phyloP scores from a whole-genome alignment of 306 rosid genomes.

The Aeschynomene evenia region DNA sequence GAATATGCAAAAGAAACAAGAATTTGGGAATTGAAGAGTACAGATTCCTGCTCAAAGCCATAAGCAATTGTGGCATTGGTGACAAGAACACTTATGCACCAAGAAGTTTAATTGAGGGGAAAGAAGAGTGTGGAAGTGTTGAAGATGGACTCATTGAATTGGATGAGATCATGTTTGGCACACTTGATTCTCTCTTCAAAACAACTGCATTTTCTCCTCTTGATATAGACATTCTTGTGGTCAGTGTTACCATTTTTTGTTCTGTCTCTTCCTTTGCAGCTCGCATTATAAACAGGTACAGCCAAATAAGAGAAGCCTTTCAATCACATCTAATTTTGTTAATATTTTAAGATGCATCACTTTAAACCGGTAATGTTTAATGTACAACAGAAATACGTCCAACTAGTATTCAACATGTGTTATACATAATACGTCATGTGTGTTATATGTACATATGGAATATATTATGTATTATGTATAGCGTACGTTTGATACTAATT shows the following conservation, averaged over 20 bases:
- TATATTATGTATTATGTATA: too few relatives aligned
- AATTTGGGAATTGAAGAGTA: slow-evolving; percentile 49
- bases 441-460: too few relatives aligned
- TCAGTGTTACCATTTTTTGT: slow-evolving; percentile 54
- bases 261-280: slow-evolving; percentile 53
- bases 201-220: slow-evolving; percentile 40
- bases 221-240: slow-evolving; percentile 53
- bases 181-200: slow-evolving; percentile 52
- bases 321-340: too few relatives aligned
- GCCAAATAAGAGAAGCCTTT: too few relatives aligned
- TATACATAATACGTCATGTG: too few relatives aligned
- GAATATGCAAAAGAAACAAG: slow-evolving; percentile 38
- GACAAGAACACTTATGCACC: slow-evolving; percentile 63
- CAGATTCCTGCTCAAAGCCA: slow-evolving; percentile 44
- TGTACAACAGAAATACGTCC: too few relatives aligned
- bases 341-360: too few relatives aligned
- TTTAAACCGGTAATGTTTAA: too few relatives aligned
- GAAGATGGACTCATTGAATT: slow-evolving; percentile 44
- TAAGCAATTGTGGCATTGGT: slow-evolving; percentile 54
- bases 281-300: slow-evolving; percentile 44
- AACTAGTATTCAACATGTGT: too few relatives aligned
- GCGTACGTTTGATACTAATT: too few relatives aligned
- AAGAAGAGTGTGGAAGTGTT: slow-evolving; percentile 34
- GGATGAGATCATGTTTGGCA: slow-evolving; percentile 49
- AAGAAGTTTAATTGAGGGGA: slow-evolving; percentile 37